Base-by-base conservation (phyloP, 495 filamentous ascomycete species). In the Beverwykella pulmonaria region DNA sequence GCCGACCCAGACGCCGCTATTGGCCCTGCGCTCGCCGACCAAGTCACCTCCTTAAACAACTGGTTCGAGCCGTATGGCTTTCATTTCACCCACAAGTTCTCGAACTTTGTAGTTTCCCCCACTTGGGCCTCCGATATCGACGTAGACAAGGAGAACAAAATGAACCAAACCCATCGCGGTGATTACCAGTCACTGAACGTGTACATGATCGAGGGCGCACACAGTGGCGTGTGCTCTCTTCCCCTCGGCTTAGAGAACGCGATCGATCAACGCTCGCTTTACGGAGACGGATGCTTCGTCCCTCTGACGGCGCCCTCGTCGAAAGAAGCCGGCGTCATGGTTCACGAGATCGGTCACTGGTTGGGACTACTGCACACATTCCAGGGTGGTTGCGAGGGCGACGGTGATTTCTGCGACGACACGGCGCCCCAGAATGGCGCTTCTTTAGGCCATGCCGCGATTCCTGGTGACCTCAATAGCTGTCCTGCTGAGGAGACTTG, bases 281-380 rank as follows among this genome's bases (percentile, higher is more conserved):
- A 68, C 39, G 17, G n/a, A 5, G 65, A 68, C 30, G 65, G 65
- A 10, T 68, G 65, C 53, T 63, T 68, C 34, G 59, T 68, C n/a
- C 59, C 59, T 2, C 30, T 68, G 26, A 25, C 22, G 1, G 53
- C 39, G 1, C 29, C 34, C 15, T 29, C 29, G 20, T 20, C 19
- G 14, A n/a, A 26, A 19, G 27, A 29, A 8, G 48, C 27, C n/a
- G 65, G 65, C 20, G 62, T 59, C n/a, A 14, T 68, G 20, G 49
- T 59, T 14, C 65, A 68, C 27, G 65, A 68, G 25, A 60, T 85
- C 20, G 84, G 84, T 22, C 84, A 87, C 69, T 87, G 84, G 84
- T 80, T 85, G 59, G 83, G 83, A 2, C 75, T 86, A 20, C 61
- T 85, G 32, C 84, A 87, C 64, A 81, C 80, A 0, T 87, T 86